phyloP scores from a whole-genome alignment of 2,329 filamentous ascomycete genomes.

The Pseudophaeomoniella oleicola region DNA sequence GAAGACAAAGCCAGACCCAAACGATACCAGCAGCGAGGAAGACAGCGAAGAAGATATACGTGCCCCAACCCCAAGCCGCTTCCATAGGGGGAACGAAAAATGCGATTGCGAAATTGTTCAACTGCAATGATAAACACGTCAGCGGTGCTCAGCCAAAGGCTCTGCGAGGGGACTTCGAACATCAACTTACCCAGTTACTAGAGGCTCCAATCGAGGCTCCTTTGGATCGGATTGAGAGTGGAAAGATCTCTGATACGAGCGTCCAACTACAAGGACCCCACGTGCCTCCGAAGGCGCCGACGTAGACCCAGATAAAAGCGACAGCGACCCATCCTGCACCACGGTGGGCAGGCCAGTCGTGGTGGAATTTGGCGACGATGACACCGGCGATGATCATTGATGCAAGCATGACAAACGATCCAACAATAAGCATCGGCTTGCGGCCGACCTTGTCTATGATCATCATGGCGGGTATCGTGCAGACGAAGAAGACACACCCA shows the following conservation, averaged over 20 bases:
- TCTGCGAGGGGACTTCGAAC: too few relatives aligned
- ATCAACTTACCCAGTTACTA: constrained; percentile 24
- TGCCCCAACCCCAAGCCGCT: constrained; percentile 17
- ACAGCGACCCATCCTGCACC: constrained; percentile 21
- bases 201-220: constrained; percentile 20
- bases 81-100: constrained; percentile 20
- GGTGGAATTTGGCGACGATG: constrained; percentile 10
- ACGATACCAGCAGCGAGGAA: constrained; percentile 7
- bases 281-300: constrained; percentile 19
- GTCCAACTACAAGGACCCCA: constrained; percentile 22
- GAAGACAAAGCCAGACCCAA: constrained; percentile 13
- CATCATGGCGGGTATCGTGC: constrained; percentile 18
- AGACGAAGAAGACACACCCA: constrained; percentile 18
- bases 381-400: constrained; percentile 17
- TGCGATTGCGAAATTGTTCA: constrained; percentile 24
- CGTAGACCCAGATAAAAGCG: constrained; percentile 23
- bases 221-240: constrained; percentile 20
- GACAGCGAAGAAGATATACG: constrained; percentile 22
- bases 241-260: constrained; percentile 22
- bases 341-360: constrained; percentile 12
- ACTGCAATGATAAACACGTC: too few relatives aligned
- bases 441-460: constrained; percentile 20
- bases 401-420: constrained; percentile 16
- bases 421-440: constrained; percentile 14
- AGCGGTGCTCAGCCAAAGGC: too few relatives aligned